A percentile compares a stretch with the other conserved stretches of the same genome.
Evolutionary conservation across 257 asterid genomes (phyloP).

Genomic region (Catharanthus roseus): DNA sequence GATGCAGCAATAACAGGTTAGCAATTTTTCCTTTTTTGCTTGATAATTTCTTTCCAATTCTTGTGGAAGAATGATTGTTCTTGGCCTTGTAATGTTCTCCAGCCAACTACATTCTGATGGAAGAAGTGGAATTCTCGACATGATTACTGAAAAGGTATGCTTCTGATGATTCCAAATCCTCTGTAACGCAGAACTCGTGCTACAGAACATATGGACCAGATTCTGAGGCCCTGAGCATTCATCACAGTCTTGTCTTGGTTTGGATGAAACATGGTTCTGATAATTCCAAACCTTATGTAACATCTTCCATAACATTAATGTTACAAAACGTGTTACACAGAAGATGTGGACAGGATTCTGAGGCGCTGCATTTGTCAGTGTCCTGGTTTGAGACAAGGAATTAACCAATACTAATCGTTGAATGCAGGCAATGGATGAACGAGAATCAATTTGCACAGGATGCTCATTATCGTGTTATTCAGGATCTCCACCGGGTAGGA

Average conservation of each 20-base stretch:
- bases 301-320: too few species aligned
- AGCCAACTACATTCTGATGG: slow-evolving; percentile 37
- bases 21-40: background rate
- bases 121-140: slow-evolving; percentile 41
- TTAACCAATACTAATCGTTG: background rate
- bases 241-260: too few species aligned
- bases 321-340: too few species aligned
- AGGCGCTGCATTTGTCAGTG: too few species aligned
- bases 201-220: too few species aligned
- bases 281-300: too few species aligned
- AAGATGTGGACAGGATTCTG: too few species aligned
- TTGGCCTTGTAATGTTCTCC: slow-evolving; percentile 3
- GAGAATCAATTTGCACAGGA: slow-evolving; percentile 23
- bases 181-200: too few species aligned
- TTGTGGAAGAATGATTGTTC: background rate
- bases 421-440: slow-evolving; percentile 32
- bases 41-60: background rate
- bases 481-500: slow-evolving; percentile 53
- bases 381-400: background rate
- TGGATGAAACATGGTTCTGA: too few species aligned
- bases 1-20: slow-evolving; percentile 34
- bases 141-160: slow-evolving; percentile 44
- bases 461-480: slow-evolving; percentile 27
- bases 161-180: too few species aligned
- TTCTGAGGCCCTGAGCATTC: too few species aligned